Percentiles rank a stretch among this genome's conserved stretches.
These are phyloP conservation scores for Acidiella bohemica DNA, from an alignment of 495 filamentous ascomycete species.

Conservation along the genomic window DNA sequence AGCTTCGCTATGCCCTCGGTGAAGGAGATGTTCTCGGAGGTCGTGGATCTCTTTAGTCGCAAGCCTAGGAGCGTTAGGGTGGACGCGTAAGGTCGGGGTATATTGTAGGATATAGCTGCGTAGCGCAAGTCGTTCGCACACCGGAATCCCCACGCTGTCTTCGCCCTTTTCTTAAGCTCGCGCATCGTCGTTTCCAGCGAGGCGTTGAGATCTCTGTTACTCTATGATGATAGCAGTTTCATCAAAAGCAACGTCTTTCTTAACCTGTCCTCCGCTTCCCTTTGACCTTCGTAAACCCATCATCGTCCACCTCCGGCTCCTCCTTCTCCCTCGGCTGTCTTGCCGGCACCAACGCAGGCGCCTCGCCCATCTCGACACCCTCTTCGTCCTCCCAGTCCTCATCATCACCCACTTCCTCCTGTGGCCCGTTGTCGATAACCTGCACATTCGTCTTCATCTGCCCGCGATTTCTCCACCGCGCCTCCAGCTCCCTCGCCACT, in stretches of 20 bases:
- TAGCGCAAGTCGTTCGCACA: too few species aligned
- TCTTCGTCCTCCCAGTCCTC: conserved; percentile 40
- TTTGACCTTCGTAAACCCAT: conserved; percentile 88
- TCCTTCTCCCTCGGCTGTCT: conserved; percentile 42
- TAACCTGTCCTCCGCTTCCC: conserved; percentile 39
- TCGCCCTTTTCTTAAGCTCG: too few species aligned
- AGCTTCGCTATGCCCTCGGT: conserved; percentile 67
- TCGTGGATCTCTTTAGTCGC: conserved; percentile 43
- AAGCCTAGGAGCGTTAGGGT: too few species aligned
- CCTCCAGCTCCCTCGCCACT: conserved; percentile 53
- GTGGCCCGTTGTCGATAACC: conserved; percentile 42
- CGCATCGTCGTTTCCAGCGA: too few species aligned
- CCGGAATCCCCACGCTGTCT: too few species aligned
- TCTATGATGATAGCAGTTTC: too few species aligned
- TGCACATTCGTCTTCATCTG: conserved; percentile 41
- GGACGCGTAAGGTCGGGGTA: neutral
- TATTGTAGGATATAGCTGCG: too few species aligned
- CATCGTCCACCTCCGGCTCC: conserved; percentile 74
- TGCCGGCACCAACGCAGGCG: conserved; percentile 45
- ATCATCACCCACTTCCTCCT: conserved; percentile 39
- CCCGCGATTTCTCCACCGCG: conserved; percentile 53
- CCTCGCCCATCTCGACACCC: conserved; percentile 47
- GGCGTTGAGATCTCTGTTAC: too few species aligned
- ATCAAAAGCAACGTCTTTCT: neutral
- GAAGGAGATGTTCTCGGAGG: conserved; percentile 61